phyloP scores from a whole-genome alignment of 805 yeast genomes.

The Sugiyamaella floridensis region DNA sequence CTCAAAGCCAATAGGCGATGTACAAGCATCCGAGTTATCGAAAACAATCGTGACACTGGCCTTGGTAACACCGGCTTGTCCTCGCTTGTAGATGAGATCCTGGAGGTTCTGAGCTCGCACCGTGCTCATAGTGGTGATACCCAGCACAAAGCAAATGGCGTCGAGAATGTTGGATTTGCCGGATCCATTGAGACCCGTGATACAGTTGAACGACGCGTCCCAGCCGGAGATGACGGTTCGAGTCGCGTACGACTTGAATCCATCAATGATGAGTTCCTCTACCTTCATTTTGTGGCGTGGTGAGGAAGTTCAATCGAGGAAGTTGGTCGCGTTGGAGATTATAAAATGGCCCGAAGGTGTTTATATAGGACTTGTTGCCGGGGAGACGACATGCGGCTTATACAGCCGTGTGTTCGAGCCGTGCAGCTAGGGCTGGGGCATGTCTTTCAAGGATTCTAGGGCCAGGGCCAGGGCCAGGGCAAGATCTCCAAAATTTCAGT shows the following conservation, averaged over 20 bases:
- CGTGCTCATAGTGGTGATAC: slow-evolving; percentile 89
- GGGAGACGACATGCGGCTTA: background rate
- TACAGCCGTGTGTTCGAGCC: background rate
- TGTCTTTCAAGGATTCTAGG: background rate
- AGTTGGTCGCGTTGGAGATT: background rate
- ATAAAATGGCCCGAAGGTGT: background rate
- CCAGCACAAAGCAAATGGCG: slow-evolving; percentile 97
- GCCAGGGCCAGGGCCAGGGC: background rate
- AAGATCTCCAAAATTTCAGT: background rate
- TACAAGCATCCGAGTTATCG: slow-evolving; percentile 69
- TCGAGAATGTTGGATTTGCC: slow-evolving; percentile 96
- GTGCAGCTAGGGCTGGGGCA: background rate
- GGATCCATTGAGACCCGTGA: slow-evolving; percentile 95
- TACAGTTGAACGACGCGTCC: slow-evolving; percentile 96
- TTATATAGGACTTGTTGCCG: background rate
- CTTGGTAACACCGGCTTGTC: slow-evolving; percentile 96
- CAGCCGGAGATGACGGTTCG: slow-evolving; percentile 92
- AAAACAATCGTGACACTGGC: slow-evolving; percentile 96
- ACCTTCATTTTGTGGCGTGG: too few relatives aligned
- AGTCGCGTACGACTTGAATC: slow-evolving; percentile 95
- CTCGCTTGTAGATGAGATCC: slow-evolving; percentile 91
- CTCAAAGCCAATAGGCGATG: slow-evolving; percentile 84
- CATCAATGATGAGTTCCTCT: slow-evolving; percentile 94
- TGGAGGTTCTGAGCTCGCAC: slow-evolving; percentile 91
- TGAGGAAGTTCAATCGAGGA: too few relatives aligned